A percentile compares a stretch with the other conserved stretches of the same genome.
phyloP scores from a whole-genome alignment of 106 monocot genomes.

The Xerophyta viscosa region DNA sequence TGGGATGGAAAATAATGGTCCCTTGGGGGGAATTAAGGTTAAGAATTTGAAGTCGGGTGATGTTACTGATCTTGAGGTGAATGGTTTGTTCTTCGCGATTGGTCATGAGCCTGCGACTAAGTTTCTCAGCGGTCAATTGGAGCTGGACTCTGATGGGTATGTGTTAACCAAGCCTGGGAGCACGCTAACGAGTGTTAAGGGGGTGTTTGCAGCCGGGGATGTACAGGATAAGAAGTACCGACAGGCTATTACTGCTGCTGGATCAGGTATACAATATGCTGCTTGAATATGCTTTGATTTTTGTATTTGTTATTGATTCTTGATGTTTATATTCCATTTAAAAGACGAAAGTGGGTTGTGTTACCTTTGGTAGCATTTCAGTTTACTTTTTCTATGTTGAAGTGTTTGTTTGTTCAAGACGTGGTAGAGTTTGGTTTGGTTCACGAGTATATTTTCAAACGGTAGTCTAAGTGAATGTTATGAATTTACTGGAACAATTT shows the following conservation, averaged over 20 bases:
- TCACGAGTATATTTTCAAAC: no score
- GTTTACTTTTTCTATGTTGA: no score
- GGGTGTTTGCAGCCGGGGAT: conserved; percentile 94
- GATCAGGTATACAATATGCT: conserved; percentile 54
- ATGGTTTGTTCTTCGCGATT: conserved; percentile 90
- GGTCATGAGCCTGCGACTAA: conserved; percentile 95
- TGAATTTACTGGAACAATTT: no score
- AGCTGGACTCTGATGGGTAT: conserved; percentile 84
- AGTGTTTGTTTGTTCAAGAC: no score
- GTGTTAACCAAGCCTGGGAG: conserved; percentile 79
- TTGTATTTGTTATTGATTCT: no score
- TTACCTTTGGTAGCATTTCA: no score
- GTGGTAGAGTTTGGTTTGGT: no score
- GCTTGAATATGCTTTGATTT: no score
- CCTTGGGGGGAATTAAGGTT: conserved; percentile 67
- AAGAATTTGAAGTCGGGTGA: conserved; percentile 54
- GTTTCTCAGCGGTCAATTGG: conserved; percentile 75
- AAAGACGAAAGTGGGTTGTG: no score
- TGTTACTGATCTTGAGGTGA: conserved; percentile 47
- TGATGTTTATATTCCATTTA: no score
- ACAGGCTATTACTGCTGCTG: conserved; percentile 94
- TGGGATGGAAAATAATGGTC: conserved; percentile 33
- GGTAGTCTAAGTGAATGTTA: no score
- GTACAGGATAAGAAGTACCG: conserved; percentile 98
- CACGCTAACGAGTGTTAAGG: conserved; percentile 76